Evolutionary conservation across 192 early-diverging fungal species (phyloP).

Genomic region (Polychytrium aggregatum): DNA sequence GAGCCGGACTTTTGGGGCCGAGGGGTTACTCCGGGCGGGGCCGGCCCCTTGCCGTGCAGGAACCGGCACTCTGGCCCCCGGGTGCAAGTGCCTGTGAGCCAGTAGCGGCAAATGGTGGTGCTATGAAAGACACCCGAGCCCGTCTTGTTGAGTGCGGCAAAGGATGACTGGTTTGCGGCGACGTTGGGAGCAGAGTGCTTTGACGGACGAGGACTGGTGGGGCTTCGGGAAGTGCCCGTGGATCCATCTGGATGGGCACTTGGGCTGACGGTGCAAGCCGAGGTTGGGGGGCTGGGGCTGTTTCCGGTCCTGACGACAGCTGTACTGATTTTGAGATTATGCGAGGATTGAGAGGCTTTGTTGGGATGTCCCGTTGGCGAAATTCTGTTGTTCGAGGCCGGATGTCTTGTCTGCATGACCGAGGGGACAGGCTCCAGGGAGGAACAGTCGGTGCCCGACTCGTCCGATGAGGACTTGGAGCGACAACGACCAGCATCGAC

Average conservation of each 20-base stretch:
- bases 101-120: slow-evolving; percentile 11
- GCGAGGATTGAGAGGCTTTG: too few species aligned
- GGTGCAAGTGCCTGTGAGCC: slow-evolving; percentile 11
- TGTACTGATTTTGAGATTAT: too few species aligned
- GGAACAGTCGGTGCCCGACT: background rate
- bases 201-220: background rate
- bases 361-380: too few species aligned
- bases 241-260: background rate
- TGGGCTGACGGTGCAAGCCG: background rate
- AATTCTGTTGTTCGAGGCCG: too few species aligned
- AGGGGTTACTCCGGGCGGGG: too few species aligned
- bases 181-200: background rate
- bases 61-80: slow-evolving; percentile 13
- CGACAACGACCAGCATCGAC: background rate
- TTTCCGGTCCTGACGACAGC: too few species aligned
- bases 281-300: background rate
- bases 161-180: too few species aligned
- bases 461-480: background rate
- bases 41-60: slow-evolving; percentile 10
- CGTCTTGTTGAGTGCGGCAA: too few species aligned
- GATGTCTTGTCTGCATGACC: too few species aligned
- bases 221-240: background rate
- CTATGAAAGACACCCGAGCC: too few species aligned
- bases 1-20: too few species aligned
- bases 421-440: background rate